phyloP scores from a whole-genome alignment of 371 early-diverging fungal species.

The Phascolomyces articulosus region DNA sequence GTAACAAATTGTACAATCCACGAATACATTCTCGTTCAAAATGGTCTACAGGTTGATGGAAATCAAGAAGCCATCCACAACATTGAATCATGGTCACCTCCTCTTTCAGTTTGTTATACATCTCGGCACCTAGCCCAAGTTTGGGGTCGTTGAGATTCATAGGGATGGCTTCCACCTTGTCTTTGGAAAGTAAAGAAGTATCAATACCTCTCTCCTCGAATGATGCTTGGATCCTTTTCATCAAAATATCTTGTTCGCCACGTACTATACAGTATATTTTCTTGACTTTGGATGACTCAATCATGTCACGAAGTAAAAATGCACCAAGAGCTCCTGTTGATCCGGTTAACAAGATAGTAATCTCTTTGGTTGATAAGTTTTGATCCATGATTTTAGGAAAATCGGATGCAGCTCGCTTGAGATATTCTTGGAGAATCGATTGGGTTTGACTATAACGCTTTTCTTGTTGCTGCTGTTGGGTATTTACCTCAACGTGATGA shows the following conservation, averaged over 20 bases:
- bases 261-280: conserved; percentile 38
- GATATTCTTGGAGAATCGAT: conserved; percentile 10
- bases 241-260: conserved; percentile 18
- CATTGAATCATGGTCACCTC: conserved; percentile 39
- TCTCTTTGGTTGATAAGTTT: background rate
- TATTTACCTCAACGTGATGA: background rate
- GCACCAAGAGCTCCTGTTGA: conserved; percentile 45
- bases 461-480: background rate
- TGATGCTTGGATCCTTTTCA: too few species aligned
- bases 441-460: conserved; percentile 15
- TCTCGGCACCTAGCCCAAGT: conserved; percentile 29
- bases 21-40: conserved; percentile 38
- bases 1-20: conserved; percentile 38
- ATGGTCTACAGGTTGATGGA: conserved; percentile 33
- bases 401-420: conserved; percentile 21
- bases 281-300: conserved; percentile 22
- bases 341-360: conserved; percentile 41
- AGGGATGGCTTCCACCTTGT: conserved; percentile 11
- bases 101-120: conserved; percentile 23
- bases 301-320: conserved; percentile 28
- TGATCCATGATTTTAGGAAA: conserved; percentile 13
- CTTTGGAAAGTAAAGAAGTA: conserved; percentile 7
- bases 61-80: conserved; percentile 43
- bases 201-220: conserved; percentile 20
- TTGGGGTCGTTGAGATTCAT: conserved; percentile 21